Percentiles rank a stretch among this genome's conserved stretches.
Conservation (phyloP, 2,329 filamentous ascomycete species). For the Fusarium poae region DNA sequence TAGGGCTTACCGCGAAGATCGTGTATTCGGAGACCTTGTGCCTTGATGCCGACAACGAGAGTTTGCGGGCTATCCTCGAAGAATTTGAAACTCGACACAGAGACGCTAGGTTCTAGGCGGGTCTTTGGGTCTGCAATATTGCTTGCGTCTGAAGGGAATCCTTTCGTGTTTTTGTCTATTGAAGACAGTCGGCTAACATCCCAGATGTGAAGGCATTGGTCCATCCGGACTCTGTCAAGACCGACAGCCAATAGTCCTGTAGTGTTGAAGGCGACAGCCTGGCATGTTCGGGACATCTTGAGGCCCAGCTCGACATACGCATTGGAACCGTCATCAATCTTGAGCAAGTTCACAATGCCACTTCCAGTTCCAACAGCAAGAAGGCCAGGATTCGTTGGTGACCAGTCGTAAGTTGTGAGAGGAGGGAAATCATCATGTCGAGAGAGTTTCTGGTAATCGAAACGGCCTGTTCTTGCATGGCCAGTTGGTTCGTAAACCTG, state of each 20-base stretch:
- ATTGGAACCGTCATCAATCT: constrained; percentile 78
- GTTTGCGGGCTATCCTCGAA: constrained; percentile 82
- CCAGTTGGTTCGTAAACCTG: constrained; percentile 74
- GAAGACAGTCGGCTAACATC: constrained; percentile 75
- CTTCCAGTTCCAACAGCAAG: constrained; percentile 81
- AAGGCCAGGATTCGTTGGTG: constrained; percentile 71
- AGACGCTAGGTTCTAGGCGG: constrained; percentile 74
- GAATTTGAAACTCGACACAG: constrained; percentile 86
- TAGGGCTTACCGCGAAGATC: constrained; percentile 76
- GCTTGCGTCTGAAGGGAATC: constrained; percentile 64
- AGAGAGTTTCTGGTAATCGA: constrained; percentile 69
- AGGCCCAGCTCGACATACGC: constrained; percentile 75
- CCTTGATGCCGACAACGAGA: constrained; percentile 80
- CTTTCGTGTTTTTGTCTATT: constrained; percentile 61
- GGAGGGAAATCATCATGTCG: constrained; percentile 74
- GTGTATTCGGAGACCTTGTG: constrained; percentile 80
- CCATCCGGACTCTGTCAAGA: constrained; percentile 83
- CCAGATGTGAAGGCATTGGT: constrained; percentile 86
- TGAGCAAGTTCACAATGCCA: constrained; percentile 80
- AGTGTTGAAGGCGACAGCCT: constrained; percentile 84
- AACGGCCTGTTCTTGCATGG: constrained; percentile 66
- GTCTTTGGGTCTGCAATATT: constrained; percentile 68
- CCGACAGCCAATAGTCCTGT: constrained; percentile 80
- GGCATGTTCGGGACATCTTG: constrained; percentile 81
- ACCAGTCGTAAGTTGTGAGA: constrained; percentile 76